Conservation (phyloP, 176 grass and related monocot genomes). For the Saccharum officinarum region DNA sequence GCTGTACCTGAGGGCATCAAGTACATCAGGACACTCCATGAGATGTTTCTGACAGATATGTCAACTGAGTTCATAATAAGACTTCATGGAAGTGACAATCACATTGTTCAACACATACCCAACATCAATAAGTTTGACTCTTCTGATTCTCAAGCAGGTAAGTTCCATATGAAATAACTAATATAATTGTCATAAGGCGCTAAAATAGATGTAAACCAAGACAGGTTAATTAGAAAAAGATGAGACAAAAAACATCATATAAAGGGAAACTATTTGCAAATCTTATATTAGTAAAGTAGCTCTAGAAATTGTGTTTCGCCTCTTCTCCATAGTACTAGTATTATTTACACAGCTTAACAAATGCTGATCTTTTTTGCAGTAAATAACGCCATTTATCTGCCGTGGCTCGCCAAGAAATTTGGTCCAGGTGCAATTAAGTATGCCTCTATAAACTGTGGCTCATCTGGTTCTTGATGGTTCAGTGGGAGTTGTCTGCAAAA, state of each 20-base stretch:
- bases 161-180: neutral
- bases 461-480: neutral
- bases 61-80: conserved; percentile 32
- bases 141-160: conserved; percentile 38
- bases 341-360: neutral
- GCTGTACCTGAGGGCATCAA: conserved; percentile 36
- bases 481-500: neutral
- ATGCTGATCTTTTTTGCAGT: conserved; percentile 26
- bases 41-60: conserved; percentile 37
- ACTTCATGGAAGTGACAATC: conserved; percentile 20
- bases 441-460: neutral
- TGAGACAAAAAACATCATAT: neutral
- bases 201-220: neutral
- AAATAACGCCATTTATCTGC: neutral
- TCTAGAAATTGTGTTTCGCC: neutral
- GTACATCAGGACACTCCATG: conserved; percentile 36
- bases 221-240: neutral
- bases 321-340: neutral
- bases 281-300: neutral
- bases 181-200: neutral
- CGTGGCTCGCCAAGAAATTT: conserved; percentile 14
- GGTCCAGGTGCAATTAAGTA: conserved; percentile 14
- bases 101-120: conserved; percentile 42
- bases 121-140: conserved; percentile 24
- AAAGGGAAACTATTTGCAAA: neutral